Evolutionary conservation across 805 yeast genomes (phyloP).

Genomic region (Candida glaebosa): DNA sequence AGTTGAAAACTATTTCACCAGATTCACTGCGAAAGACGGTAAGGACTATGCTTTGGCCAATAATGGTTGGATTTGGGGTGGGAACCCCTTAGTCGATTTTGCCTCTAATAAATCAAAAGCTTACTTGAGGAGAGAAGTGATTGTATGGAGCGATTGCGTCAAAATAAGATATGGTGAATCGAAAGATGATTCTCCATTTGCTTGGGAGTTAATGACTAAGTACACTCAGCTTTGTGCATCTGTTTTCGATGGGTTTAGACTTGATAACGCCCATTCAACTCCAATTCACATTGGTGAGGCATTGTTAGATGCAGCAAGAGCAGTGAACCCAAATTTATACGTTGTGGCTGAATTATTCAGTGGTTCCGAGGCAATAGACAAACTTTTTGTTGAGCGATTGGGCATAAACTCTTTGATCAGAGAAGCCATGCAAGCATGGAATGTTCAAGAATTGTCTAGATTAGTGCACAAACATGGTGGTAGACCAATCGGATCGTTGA

Average conservation of each 20-base stretch:
- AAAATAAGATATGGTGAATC: constrained; percentile 79
- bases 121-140: constrained; percentile 85
- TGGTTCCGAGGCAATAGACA: constrained; percentile 89
- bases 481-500: constrained; percentile 87
- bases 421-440: constrained; percentile 97
- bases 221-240: constrained; percentile 72
- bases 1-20: constrained; percentile 84
- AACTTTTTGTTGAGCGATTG: constrained; percentile 82
- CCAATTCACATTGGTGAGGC: constrained; percentile 93
- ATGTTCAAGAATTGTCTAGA: constrained; percentile 79
- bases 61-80: constrained; percentile 99
- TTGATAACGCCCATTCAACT: constrained; percentile 95
- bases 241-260: constrained; percentile 81
- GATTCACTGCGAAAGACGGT: constrained; percentile 53
- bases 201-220: constrained; percentile 85
- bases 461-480: constrained; percentile 93
- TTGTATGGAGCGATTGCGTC: constrained; percentile 97
- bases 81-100: constrained; percentile 89
- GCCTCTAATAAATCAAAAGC: constrained; percentile 79
- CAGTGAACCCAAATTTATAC: constrained; percentile 77
- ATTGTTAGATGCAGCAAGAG: constrained; percentile 82
- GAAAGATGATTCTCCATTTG: constrained; percentile 79
- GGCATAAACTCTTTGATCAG: constrained; percentile 87
- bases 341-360: constrained; percentile 93
- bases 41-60: constrained; percentile 75